These are phyloP conservation scores for Colletotrichum musae DNA, from an alignment of 2,329 filamentous ascomycete genomes.

Conservation along the genomic window DNA sequence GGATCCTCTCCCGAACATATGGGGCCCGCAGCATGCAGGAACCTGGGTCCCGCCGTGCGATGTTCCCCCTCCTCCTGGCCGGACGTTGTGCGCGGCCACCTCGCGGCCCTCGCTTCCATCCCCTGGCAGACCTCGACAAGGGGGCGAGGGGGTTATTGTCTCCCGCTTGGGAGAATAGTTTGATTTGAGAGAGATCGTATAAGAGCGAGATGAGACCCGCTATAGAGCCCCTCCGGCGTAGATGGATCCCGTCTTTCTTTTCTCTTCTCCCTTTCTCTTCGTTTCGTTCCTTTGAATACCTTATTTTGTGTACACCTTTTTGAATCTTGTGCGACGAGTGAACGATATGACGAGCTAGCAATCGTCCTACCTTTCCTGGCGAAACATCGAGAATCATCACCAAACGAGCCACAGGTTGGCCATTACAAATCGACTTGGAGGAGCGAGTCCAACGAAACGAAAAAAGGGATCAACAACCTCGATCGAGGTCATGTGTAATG, in stretches of 20 bases:
- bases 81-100: conserved; percentile 18
- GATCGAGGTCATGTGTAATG: neutral
- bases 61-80: conserved; percentile 20
- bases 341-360: conserved; percentile 11
- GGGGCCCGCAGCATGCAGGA: conserved; percentile 12
- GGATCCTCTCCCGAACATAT: conserved; percentile 29
- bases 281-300: neutral
- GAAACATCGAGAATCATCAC: neutral
- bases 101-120: conserved; percentile 2
- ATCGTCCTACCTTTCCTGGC: neutral
- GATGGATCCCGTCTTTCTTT: neutral
- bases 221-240: conserved; percentile 3
- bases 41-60: conserved; percentile 27
- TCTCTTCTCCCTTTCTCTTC: conserved; percentile 14
- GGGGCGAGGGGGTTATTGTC: neutral
- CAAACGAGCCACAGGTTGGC: neutral
- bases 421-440: too few relatives aligned
- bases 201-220: conserved; percentile 26
- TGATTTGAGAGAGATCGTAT: conserved; percentile 6
- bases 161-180: neutral
- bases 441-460: too few relatives aligned
- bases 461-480: neutral
- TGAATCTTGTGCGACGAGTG: neutral
- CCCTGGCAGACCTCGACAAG: neutral
- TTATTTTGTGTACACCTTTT: neutral